Evolutionary conservation across 2,329 filamentous ascomycete genomes (phyloP), one percentile per base, ranked within the genome.

Genomic region (Alternaria ethzedia): DNA sequence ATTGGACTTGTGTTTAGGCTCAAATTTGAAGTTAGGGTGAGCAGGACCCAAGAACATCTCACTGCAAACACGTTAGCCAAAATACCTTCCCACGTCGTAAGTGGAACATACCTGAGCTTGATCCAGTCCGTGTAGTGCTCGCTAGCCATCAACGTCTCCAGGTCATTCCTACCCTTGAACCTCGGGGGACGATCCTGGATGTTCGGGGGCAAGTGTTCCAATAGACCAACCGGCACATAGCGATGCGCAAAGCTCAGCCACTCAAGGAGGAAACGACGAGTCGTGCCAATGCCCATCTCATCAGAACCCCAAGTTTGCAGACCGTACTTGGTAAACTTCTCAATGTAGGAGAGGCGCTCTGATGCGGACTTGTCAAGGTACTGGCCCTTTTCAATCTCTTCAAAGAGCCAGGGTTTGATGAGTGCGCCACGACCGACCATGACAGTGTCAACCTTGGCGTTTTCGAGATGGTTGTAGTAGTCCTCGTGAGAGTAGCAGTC

Each of bases 371-470:
- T 99, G 84, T 99, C 96, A 43, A 99, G 88, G 77, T 98, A 97
- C 81, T 98, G 96, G 6, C 92, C 91, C 66, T 89, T 87, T 70
- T 92, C 88, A 59, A 99, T 98, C 81, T 99, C 96, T 80, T 99
- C 96, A 77, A 98, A 99, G 66, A 99, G 85, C 96, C 96, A 99
- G 1, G 96, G 96, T 83, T 99, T 99, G 82, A 98, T 93, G 62
- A 99, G 87, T 10, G 96, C 96, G 60, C 96, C 96, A 64, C 96
- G 92, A n/a, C 90, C 96, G 65, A 98, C 89, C 96, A 99, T 98
- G 77, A 97, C 92, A n/a, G 89, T 89, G 82, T 98, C 95, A 49
- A 98, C 94, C 50, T 88, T 88, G 36, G 92, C 87, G 63, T 95
- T 87, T 51, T 90, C 86, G 43, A 98, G 84, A 74, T 96, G 90